A percentile compares a stretch with the other conserved stretches of the same genome.
Conservation (phyloP, 768 basidiomycete species). For the Baorangia bicolor region DNA sequence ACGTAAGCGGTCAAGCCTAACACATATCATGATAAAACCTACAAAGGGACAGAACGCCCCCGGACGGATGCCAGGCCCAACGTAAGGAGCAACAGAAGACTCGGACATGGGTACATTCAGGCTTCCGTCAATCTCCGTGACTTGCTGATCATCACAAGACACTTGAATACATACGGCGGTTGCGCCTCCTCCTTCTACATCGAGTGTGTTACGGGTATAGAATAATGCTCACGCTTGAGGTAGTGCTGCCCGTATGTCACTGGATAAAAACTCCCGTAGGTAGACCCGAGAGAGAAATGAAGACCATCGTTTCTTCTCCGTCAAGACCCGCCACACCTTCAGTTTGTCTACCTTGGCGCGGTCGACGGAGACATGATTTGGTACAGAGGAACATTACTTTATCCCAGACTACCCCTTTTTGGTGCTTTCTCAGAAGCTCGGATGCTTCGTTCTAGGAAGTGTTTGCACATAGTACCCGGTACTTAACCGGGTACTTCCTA, state of each 20-base stretch:
- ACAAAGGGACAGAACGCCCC: neutral
- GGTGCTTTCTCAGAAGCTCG: too few species aligned
- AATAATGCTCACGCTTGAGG: neutral
- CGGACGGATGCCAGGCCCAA: neutral
- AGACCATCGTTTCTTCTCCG: neutral
- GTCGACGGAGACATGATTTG: neutral
- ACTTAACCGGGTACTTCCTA: too few species aligned
- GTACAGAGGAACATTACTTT: neutral
- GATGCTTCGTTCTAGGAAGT: too few species aligned
- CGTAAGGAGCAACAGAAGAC: too few species aligned
- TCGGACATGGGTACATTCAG: neutral
- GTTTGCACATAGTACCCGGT: too few species aligned
- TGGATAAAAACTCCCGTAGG: neutral
- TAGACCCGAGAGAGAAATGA: neutral
- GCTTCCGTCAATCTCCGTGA: neutral
- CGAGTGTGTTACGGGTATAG: neutral
- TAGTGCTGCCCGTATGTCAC: neutral
- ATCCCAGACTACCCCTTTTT: too few species aligned
- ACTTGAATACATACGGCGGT: neutral
- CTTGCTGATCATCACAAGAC: neutral
- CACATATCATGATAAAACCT: neutral
- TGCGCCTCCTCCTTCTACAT: neutral
- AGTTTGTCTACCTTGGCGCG: neutral
- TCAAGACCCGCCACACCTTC: neutral
- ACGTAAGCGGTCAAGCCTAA: neutral